Evolutionary conservation across 1,139 yeast species (phyloP), one percentile per base, ranked within the genome.

Genomic region (Taiozyma sp.): DNA sequence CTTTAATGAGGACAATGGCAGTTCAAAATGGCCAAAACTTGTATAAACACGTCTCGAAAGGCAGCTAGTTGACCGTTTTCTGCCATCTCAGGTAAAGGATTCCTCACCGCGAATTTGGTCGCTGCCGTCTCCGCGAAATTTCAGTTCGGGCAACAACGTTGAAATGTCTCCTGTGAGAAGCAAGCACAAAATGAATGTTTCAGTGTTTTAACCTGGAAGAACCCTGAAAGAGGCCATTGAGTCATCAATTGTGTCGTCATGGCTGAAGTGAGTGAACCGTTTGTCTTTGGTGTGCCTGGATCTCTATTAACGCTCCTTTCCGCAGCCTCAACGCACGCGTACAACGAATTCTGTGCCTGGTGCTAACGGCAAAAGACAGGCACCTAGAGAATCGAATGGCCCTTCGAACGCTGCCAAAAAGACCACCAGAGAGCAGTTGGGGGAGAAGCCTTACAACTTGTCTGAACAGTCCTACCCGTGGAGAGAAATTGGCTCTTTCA

Each of bases 401-500:
- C 9, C 39, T 16, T 5, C 29, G 2, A 13, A 12, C 16, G 8
- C 29, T 9, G 16, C 43, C 44, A 27, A 16, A 29, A 24, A 23
- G 41, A 44, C 36, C 38, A 29, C 29, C 16, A 46, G 48, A 40
- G 39, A 40, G n/a, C 39, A 23, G 23, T 19, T 28, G 32, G 44
- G 22, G 14, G 39, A 44, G 22, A 38, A 34, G 6, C 40, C 44
- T 3, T 45, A 36, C 42, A 24, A 45, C 16, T 40, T 32, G 8
- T 30, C 40, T 22, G 44, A 43, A 8, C 49, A 46, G 19, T 48
- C 55, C 54, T 67, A 65, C 56, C 72, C 80, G 8, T 76, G 81
- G 81, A 62, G 61, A 51, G 60, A 61, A 23, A 71, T 77, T 50
- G 80, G 78, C 43, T 68, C 70, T 22, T 77, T 70, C 52, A 63